phyloP scores from a whole-genome alignment of 2,329 filamentous ascomycete genomes.

The Paracamarosporium sp. region DNA sequence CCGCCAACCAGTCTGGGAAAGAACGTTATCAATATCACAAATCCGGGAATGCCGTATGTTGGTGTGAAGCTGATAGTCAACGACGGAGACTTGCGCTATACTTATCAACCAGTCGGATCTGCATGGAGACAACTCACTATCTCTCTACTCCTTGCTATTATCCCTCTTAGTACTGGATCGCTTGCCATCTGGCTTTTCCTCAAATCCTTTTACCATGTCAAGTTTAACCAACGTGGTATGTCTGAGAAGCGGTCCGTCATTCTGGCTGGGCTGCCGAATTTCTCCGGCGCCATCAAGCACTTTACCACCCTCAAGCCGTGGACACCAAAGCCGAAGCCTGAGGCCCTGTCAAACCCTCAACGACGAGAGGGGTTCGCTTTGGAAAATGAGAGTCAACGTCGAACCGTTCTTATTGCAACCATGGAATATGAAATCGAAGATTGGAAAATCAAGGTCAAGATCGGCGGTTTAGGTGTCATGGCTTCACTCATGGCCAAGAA shows the following conservation, averaged over 20 bases:
- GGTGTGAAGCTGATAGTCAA: conserved; percentile 63
- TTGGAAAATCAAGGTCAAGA: conserved; percentile 75
- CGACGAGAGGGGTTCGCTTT: conserved; percentile 20
- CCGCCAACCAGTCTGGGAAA: conserved; percentile 64
- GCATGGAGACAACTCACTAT: conserved; percentile 61
- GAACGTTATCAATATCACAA: conserved; percentile 66
- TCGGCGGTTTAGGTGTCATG: conserved; percentile 74
- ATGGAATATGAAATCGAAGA: conserved; percentile 78
- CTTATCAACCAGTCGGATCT: conserved; percentile 61
- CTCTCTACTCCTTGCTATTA: conserved; percentile 60
- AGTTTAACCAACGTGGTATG: conserved; percentile 66
- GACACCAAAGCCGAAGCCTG: conserved; percentile 9
- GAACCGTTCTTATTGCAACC: conserved; percentile 71
- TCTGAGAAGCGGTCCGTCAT: conserved; percentile 53
- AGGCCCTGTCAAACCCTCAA: conserved; percentile 9
- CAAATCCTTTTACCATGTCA: conserved; percentile 68
- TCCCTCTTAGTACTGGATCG: conserved; percentile 60
- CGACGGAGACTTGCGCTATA: conserved; percentile 61
- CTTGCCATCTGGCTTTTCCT: conserved; percentile 64
- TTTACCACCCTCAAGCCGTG: conserved; percentile 3
- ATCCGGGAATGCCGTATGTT: conserved; percentile 62
- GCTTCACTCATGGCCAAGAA: conserved; percentile 73
- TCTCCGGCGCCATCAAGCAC: conserved; percentile 4
- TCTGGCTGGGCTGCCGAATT: conserved; percentile 11
- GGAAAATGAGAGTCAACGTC: conserved; percentile 29